Percentiles rank a stretch among this genome's conserved stretches.
These are phyloP conservation scores for Clarireedia monteithiana DNA, from an alignment of 2,329 filamentous ascomycete species.

Conservation along the genomic window DNA sequence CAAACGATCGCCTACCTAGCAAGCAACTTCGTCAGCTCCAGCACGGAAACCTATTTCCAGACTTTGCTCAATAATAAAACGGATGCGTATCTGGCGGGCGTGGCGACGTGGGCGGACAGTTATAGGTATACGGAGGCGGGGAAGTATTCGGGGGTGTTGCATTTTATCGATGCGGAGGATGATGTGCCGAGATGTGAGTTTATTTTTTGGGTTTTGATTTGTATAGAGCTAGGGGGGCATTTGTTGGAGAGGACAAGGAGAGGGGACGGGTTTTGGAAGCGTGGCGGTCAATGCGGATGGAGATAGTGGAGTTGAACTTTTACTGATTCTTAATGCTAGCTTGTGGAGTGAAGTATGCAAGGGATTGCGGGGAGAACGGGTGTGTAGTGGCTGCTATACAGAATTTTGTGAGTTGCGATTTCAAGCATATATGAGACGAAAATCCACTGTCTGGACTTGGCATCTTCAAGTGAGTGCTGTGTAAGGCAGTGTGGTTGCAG, in stretches of 20 bases:
- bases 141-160: constrained; percentile 52
- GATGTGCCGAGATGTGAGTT: constrained; percentile 38
- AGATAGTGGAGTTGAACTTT: background rate
- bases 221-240: background rate
- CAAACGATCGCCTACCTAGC: constrained; percentile 59
- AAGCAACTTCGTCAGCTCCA: constrained; percentile 48
- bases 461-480: too few relatives aligned
- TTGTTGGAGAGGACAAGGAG: background rate
- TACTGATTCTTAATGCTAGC: constrained; percentile 15
- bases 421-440: background rate
- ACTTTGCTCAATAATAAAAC: constrained; percentile 46
- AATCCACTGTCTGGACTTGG: background rate
- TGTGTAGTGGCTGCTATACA: constrained; percentile 46
- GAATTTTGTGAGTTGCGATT: constrained; percentile 24
- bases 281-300: background rate
- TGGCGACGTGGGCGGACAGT: constrained; percentile 61
- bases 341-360: constrained; percentile 49
- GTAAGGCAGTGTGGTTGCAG: too few relatives aligned
- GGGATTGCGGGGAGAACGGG: constrained; percentile 55
- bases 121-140: constrained; percentile 55
- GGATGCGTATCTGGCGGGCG: constrained; percentile 50
- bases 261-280: background rate
- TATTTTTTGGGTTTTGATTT: background rate
- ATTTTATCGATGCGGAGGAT: constrained; percentile 65
- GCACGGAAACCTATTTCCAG: constrained; percentile 50